A percentile compares a stretch with the other conserved stretches of the same genome.
phyloP scores from a whole-genome alignment of 2,329 filamentous ascomycete species.

The Parastagonospora avenae region DNA sequence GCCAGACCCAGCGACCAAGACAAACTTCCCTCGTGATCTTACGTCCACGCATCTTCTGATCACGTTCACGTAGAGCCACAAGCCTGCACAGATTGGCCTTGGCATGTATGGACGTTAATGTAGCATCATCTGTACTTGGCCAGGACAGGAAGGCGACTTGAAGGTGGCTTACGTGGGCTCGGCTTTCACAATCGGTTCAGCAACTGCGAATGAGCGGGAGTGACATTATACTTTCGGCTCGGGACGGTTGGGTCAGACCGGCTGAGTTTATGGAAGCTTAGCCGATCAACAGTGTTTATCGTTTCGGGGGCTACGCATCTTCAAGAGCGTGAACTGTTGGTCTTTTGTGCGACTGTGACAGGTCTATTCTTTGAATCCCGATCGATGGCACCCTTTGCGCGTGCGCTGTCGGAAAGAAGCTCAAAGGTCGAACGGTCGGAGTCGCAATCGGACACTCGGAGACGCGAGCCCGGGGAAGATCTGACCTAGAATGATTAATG shows the following conservation, averaged over 20 bases:
- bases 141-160: background rate
- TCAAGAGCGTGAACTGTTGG: no score
- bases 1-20: no score
- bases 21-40: no score
- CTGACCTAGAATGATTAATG: constrained; percentile 39
- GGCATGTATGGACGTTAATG: background rate
- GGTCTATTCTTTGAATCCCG: no score
- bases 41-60: no score
- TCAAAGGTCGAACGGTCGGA: background rate
- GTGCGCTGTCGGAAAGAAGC: no score
- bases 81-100: no score
- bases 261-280: background rate
- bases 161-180: background rate
- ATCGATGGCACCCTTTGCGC: no score
- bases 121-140: background rate
- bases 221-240: background rate
- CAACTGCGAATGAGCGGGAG: background rate
- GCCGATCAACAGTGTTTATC: background rate
- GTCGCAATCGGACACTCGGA: constrained; percentile 1
- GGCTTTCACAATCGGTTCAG: background rate
- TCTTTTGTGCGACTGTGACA: no score
- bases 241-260: background rate
- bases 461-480: constrained; percentile 34
- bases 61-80: no score
- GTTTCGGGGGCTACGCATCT: background rate